Conservation (phyloP, 352 stramenopile species). For the Phytophthora macrochlamydospora region DNA sequence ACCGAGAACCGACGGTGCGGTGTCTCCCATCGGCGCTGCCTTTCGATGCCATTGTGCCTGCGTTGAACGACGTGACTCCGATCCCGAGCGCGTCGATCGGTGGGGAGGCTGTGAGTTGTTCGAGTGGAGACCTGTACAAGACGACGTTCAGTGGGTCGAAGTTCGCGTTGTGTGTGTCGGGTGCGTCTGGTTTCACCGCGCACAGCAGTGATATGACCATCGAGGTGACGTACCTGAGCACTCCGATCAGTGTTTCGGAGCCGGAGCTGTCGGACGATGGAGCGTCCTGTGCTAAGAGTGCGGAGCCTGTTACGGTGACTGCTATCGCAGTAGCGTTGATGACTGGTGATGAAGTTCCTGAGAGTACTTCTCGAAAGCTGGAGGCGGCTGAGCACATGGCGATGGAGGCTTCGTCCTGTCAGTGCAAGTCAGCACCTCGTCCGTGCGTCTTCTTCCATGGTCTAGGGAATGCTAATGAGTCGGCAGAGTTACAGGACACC, state of each 20-base stretch:
- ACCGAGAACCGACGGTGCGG: constrained; percentile 4
- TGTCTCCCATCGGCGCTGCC: constrained; percentile 26
- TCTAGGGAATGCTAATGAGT: constrained; percentile 28
- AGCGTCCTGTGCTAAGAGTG: constrained; percentile 6
- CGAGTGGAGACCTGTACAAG: constrained; percentile 26
- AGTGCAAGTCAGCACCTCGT: constrained; percentile 28
- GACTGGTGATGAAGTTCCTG: constrained; percentile 11
- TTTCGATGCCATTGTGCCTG: constrained; percentile 23
- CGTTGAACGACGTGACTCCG: constrained; percentile 14
- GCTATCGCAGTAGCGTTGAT: constrained; percentile 17
- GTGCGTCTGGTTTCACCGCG: constrained; percentile 27
- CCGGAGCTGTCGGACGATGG: constrained; percentile 6
- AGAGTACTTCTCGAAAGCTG: constrained; percentile 13
- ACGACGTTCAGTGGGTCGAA: constrained; percentile 29
- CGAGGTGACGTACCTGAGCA: constrained; percentile 27
- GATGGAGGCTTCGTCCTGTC: constrained; percentile 13
- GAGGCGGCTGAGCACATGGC: constrained; percentile 21
- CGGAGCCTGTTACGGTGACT: constrained; percentile 4
- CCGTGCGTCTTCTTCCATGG: constrained; percentile 36
- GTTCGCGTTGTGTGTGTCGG: constrained; percentile 32
- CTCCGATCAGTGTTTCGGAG: constrained; percentile 4
- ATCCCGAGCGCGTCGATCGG: constrained; percentile 19
- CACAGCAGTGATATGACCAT: constrained; percentile 36
- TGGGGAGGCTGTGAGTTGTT: constrained; percentile 21
- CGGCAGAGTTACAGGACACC: constrained; percentile 18